Percentiles rank a stretch among this genome's conserved stretches.
Evolutionary conservation across 2,329 filamentous ascomycete species (phyloP).

Genomic region (Remersonia thermophila): DNA sequence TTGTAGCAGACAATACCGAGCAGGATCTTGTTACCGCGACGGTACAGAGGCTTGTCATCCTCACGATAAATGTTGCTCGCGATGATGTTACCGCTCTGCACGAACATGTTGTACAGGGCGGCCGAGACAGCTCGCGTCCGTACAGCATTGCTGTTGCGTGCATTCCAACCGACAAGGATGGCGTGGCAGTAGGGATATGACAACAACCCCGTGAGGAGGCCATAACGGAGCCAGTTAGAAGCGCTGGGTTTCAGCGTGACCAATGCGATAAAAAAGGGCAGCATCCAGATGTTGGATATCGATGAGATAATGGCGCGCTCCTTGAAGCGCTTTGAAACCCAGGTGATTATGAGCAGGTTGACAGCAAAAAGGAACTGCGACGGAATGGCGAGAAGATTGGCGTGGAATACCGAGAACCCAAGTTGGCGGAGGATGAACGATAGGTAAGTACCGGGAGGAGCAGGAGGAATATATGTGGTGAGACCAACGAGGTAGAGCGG

Average conservation of each 20-base stretch:
- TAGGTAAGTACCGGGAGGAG: conserved; percentile 35
- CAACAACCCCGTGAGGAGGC: conserved; percentile 28
- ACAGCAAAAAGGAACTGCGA: conserved; percentile 33
- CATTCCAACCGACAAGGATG: conserved; percentile 35
- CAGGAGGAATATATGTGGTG: conserved; percentile 34
- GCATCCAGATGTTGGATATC: conserved; percentile 30
- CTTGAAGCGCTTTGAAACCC: conserved; percentile 29
- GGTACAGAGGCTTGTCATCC: conserved; percentile 41
- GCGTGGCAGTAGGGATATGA: conserved; percentile 39
- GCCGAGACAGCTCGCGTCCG: conserved; percentile 34
- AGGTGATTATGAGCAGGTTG: conserved; percentile 34
- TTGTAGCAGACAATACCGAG: conserved; percentile 36
- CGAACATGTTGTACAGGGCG: conserved; percentile 38
- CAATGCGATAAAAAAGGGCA: conserved; percentile 28
- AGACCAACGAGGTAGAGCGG: conserved; percentile 39
- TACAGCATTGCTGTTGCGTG: conserved; percentile 36
- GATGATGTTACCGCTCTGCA: conserved; percentile 32
- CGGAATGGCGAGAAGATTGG: conserved; percentile 44
- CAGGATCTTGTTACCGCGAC: conserved; percentile 36
- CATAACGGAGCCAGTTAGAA: conserved; percentile 28
- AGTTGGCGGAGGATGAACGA: conserved; percentile 34
- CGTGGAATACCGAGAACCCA: conserved; percentile 31
- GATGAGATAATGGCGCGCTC: conserved; percentile 29
- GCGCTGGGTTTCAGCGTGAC: conserved; percentile 20
- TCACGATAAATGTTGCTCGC: conserved; percentile 40